Percentiles rank a stretch among this genome's conserved stretches.
Evolutionary conservation across 2,329 filamentous ascomycete genomes (phyloP).

Genomic region (Alternaria sp.): DNA sequence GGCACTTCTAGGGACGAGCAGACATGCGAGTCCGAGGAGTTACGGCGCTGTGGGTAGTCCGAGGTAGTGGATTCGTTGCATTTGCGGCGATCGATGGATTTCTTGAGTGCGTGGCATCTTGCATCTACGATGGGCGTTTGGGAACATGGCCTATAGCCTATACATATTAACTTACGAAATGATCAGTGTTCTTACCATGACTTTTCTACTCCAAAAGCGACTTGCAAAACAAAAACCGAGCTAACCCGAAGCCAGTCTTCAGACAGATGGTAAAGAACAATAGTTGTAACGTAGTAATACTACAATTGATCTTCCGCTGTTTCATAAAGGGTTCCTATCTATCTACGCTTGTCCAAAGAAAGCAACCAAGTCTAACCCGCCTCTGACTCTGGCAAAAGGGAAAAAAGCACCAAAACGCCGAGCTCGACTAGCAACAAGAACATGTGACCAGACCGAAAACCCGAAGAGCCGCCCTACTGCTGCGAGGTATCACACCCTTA

Average conservation of each 20-base stretch:
- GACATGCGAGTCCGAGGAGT: constrained; percentile 44
- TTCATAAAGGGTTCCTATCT: not conserved
- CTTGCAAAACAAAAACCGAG: not conserved
- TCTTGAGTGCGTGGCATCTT: not conserved
- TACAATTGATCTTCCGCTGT: not conserved
- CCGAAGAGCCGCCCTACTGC: not conserved
- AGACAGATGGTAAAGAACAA: not conserved
- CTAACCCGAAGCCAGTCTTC: not conserved
- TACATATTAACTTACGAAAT: not conserved
- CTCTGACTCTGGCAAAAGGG: not conserved
- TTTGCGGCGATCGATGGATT: not conserved
- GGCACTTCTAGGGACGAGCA: constrained; percentile 40
- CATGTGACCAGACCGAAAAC: constrained; percentile 4
- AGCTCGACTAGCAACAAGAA: constrained; percentile 12
- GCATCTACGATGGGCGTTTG: not conserved
- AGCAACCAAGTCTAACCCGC: not conserved
- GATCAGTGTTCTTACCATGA: not conserved
- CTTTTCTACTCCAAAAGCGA: not conserved
- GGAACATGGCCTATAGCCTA: not conserved
- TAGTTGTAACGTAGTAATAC: not conserved
- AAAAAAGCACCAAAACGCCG: constrained; percentile 5
- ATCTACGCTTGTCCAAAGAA: not conserved
- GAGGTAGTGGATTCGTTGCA: constrained; percentile 3
- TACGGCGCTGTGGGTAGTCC: constrained; percentile 35
- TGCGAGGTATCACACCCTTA: constrained; percentile 8